These are phyloP conservation scores for Baorangia bicolor DNA, from an alignment of 768 basidiomycete species.

Conservation along the genomic window DNA sequence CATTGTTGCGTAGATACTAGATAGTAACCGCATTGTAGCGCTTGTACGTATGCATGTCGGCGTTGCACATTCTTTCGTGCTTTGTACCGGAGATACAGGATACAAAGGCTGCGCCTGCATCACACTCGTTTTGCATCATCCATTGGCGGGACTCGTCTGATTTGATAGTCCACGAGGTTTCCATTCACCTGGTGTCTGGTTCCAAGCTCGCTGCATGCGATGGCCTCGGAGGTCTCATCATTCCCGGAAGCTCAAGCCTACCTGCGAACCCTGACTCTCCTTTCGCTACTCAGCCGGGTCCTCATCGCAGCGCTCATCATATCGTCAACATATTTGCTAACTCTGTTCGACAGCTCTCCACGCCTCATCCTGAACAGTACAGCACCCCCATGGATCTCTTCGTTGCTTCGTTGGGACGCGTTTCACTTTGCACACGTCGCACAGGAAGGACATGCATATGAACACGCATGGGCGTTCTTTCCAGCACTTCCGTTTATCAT, in stretches of 20 bases:
- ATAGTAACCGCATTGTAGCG: too few relatives aligned
- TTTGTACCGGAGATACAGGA: too few relatives aligned
- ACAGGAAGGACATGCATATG: constrained; percentile 53
- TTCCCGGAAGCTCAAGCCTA: constrained; percentile 5
- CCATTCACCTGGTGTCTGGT: not conserved
- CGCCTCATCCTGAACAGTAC: constrained; percentile 15
- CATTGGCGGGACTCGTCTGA: not conserved
- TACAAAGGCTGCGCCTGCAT: too few relatives aligned
- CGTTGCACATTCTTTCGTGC: too few relatives aligned
- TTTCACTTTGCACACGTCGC: constrained; percentile 81
- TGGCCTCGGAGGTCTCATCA: not conserved
- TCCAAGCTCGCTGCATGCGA: not conserved
- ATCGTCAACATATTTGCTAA: constrained; percentile 19
- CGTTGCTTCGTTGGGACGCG: constrained; percentile 80
- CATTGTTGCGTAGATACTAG: too few relatives aligned
- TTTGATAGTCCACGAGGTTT: not conserved
- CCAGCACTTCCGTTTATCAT: constrained; percentile 65
- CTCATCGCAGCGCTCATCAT: constrained; percentile 18
- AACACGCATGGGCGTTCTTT: constrained; percentile 88
- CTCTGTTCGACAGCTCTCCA: constrained; percentile 30
- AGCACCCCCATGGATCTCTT: constrained; percentile 21
- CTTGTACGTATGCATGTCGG: too few relatives aligned
- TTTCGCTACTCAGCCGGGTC: constrained; percentile 25
- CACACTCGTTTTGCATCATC: too few relatives aligned
- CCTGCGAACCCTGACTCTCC: constrained; percentile 20